phyloP scores from a whole-genome alignment of 371 early-diverging fungal genomes.

The Rhizopus arrhizus region DNA sequence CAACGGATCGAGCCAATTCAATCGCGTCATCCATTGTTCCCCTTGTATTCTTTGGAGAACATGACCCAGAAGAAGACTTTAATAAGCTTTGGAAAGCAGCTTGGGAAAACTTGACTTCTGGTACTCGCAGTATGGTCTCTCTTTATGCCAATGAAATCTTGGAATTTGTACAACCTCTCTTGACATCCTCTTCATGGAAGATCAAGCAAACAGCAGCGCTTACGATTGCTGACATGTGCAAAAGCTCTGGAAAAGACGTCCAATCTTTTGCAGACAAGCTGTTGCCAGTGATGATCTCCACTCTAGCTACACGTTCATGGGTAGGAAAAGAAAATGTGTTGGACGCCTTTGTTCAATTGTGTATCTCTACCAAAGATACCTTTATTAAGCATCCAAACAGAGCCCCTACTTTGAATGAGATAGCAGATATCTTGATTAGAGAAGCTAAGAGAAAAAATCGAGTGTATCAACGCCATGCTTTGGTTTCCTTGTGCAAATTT shows the following conservation, averaged over 20 bases:
- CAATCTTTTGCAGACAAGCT: slow-evolving; percentile 48
- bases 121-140: slow-evolving; percentile 62
- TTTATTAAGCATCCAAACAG: slow-evolving; percentile 40
- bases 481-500: slow-evolving; percentile 66
- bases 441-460: slow-evolving; percentile 77
- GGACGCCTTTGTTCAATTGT: slow-evolving; percentile 67
- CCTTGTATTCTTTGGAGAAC: slow-evolving; percentile 75
- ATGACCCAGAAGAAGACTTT: slow-evolving; percentile 66
- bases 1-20: slow-evolving; percentile 66
- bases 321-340: slow-evolving; percentile 86
- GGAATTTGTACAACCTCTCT: slow-evolving; percentile 54
- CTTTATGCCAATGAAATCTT: slow-evolving; percentile 67
- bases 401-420: slow-evolving; percentile 43
- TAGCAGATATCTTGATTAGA: slow-evolving; percentile 62
- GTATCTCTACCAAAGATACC: slow-evolving; percentile 54
- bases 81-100: slow-evolving; percentile 73
- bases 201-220: slow-evolving; percentile 78
- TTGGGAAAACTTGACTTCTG: slow-evolving; percentile 85
- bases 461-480: slow-evolving; percentile 68
- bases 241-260: slow-evolving; percentile 41
- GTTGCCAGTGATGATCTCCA: slow-evolving; percentile 66
- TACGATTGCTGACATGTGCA: slow-evolving; percentile 67
- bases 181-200: slow-evolving; percentile 75
- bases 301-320: slow-evolving; percentile 81
- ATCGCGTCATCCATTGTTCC: slow-evolving; percentile 70